Conservation (phyloP, 2,329 filamentous ascomycete genomes). For the Fusarium sp. region DNA sequence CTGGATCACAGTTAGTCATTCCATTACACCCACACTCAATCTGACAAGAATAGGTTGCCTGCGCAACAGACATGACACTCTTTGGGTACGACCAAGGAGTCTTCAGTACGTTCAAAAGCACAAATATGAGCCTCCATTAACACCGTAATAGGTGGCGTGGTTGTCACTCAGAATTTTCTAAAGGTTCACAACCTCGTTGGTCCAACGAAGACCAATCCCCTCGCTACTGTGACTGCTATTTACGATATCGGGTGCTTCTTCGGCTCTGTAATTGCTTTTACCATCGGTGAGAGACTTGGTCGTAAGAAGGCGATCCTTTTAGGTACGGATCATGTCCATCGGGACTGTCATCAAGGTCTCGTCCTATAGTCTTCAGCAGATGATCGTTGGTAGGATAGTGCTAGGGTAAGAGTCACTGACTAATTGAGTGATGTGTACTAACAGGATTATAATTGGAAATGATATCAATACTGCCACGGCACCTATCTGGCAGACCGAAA, state of each 20-base stretch:
- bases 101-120: not conserved
- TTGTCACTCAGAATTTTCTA: conserved; percentile 31
- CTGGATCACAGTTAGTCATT: conserved; percentile 27
- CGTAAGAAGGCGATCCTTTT: conserved; percentile 30
- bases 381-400: conserved; percentile 28
- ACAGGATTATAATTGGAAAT: conserved; percentile 12
- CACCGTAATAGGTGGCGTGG: conserved; percentile 16
- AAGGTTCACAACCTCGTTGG: conserved; percentile 28
- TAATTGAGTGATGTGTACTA: accelerated
- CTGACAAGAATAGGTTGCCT: conserved; percentile 12
- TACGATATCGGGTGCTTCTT: conserved; percentile 35
- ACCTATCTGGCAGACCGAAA: conserved; percentile 34
- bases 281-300: conserved; percentile 21
- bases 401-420: conserved; percentile 7
- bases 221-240: conserved; percentile 31
- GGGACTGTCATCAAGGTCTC: conserved; percentile 27
- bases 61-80: conserved; percentile 28
- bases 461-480: conserved; percentile 51
- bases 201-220: conserved; percentile 26
- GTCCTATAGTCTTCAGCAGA: conserved; percentile 32
- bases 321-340: conserved; percentile 30
- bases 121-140: not conserved
- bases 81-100: conserved; percentile 32
- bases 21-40: not conserved
- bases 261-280: conserved; percentile 25